Percentiles rank a stretch among this genome's conserved stretches.
Evolutionary conservation across 164 flowering plant species (phyloP).

Genomic region (Macadamia integrifolia): DNA sequence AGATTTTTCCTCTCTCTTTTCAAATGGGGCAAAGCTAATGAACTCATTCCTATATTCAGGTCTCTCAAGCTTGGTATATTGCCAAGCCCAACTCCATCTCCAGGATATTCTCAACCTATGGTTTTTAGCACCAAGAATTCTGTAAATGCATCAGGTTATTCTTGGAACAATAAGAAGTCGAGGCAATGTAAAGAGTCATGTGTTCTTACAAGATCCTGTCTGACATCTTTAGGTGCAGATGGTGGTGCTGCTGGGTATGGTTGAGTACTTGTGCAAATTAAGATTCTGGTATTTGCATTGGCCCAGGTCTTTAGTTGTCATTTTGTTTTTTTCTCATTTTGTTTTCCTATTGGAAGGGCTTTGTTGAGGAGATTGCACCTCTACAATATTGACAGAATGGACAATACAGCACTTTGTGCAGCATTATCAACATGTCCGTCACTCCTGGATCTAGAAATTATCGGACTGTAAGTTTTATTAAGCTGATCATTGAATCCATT

Average conservation of each 20-base stretch:
- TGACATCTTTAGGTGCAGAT: slow-evolving; percentile 46
- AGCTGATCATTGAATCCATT: slow-evolving; percentile 2
- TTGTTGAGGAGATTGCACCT: slow-evolving; percentile 73
- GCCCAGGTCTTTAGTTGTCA: not conserved
- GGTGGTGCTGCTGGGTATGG: slow-evolving; percentile 70
- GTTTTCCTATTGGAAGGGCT: slow-evolving; percentile 33
- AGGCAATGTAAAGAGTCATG: slow-evolving; percentile 70
- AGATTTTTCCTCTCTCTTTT: not conserved
- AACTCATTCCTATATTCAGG: slow-evolving; percentile 30
- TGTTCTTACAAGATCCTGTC: slow-evolving; percentile 74
- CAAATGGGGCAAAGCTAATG: not conserved
- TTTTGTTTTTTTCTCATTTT: slow-evolving; percentile 1
- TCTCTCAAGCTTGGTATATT: slow-evolving; percentile 86
- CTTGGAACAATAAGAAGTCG: slow-evolving; percentile 80
- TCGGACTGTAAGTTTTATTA: slow-evolving; percentile 78
- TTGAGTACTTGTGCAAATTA: not conserved
- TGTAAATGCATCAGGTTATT: slow-evolving; percentile 52
- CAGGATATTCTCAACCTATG: slow-evolving; percentile 42
- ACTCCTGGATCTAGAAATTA: slow-evolving; percentile 76
- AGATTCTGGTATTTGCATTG: not conserved
- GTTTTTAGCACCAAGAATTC: slow-evolving; percentile 52
- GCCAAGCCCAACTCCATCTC: slow-evolving; percentile 37
- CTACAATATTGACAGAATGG: slow-evolving; percentile 82
- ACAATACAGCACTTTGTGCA: slow-evolving; percentile 49
- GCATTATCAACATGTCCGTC: slow-evolving; percentile 73